Percentiles rank a stretch among this genome's conserved stretches.
These are phyloP conservation scores for Wickerhamia fluorescens DNA, from an alignment of 805 yeast genomes.

Conservation along the genomic window DNA sequence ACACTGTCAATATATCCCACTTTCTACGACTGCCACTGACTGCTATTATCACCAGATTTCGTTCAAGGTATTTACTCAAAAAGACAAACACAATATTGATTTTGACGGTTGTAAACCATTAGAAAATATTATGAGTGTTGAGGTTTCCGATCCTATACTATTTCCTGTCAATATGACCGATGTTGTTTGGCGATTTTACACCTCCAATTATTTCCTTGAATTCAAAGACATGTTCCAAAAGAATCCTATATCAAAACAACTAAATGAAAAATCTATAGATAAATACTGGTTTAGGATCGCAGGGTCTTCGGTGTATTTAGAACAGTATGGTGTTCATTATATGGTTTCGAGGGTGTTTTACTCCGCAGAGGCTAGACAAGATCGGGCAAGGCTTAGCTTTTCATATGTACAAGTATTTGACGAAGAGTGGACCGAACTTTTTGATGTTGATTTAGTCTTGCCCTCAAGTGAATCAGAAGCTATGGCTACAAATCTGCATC, in stretches of 20 bases:
- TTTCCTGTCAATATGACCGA: background rate
- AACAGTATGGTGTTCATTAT: constrained; percentile 41
- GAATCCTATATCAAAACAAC: constrained; percentile 3
- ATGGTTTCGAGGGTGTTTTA: constrained; percentile 31
- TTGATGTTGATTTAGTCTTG: constrained; percentile 14
- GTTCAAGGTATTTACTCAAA: no score
- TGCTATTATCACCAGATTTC: no score
- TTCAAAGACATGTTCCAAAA: constrained; percentile 2
- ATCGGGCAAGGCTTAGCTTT: constrained; percentile 21
- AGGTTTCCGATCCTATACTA: background rate
- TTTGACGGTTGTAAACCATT: no score
- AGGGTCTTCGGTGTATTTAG: constrained; percentile 49
- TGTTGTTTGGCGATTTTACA: background rate
- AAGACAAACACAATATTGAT: no score
- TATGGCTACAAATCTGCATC: constrained; percentile 3
- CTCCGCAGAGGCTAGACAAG: constrained; percentile 16
- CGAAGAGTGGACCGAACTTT: constrained; percentile 16
- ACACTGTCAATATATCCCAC: no score
- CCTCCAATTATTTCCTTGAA: constrained; percentile 1
- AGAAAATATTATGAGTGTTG: no score
- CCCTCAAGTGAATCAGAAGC: no score
- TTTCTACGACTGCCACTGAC: no score
- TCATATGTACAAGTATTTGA: constrained; percentile 17
- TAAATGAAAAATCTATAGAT: constrained; percentile 8
- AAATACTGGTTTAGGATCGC: constrained; percentile 40